Percentiles rank a stretch among this genome's conserved stretches.
phyloP scores from a whole-genome alignment of 768 basidiomycete genomes.

The Hypsizygus marmoreus region DNA sequence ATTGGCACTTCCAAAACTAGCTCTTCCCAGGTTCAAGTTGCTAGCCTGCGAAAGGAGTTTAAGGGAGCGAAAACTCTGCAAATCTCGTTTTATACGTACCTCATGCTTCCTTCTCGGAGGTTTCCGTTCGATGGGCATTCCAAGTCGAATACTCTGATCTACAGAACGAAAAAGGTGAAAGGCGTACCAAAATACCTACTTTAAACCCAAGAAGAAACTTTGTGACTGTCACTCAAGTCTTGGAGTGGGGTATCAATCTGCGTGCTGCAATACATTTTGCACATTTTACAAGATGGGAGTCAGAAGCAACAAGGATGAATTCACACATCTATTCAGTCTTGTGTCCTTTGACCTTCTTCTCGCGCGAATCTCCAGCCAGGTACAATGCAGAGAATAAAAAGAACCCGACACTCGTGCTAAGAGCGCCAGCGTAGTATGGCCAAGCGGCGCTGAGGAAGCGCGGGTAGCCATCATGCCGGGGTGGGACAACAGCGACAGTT shows the following conservation, averaged over 20 bases:
- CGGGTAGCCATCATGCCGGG: conserved; percentile 92
- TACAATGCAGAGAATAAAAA: conserved; percentile 85
- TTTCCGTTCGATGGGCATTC: not conserved
- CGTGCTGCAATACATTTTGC: too few relatives aligned
- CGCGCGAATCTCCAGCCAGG: conserved; percentile 80
- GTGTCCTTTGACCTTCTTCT: conserved; percentile 50
- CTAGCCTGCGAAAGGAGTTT: too few relatives aligned
- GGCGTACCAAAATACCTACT: conserved; percentile 10
- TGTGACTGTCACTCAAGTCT: too few relatives aligned
- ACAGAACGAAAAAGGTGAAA: not conserved
- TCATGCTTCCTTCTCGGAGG: too few relatives aligned
- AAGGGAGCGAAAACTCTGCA: too few relatives aligned
- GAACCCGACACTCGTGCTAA: conserved; percentile 86
- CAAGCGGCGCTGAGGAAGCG: conserved; percentile 94
- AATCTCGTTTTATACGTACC: too few relatives aligned
- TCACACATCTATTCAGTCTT: conserved; percentile 42
- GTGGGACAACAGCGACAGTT: conserved; percentile 87
- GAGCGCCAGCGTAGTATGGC: conserved; percentile 93
- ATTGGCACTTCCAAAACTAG: too few relatives aligned
- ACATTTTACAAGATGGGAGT: conserved; percentile 9
- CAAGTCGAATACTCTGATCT: not conserved
- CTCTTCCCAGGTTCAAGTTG: too few relatives aligned
- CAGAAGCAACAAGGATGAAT: too few relatives aligned
- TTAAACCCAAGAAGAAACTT: too few relatives aligned
- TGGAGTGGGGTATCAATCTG: too few relatives aligned